A percentile compares a stretch with the other conserved stretches of the same genome.
Conservation (phyloP, 2,329 filamentous ascomycete genomes). For the Cladosporium sp. region DNA sequence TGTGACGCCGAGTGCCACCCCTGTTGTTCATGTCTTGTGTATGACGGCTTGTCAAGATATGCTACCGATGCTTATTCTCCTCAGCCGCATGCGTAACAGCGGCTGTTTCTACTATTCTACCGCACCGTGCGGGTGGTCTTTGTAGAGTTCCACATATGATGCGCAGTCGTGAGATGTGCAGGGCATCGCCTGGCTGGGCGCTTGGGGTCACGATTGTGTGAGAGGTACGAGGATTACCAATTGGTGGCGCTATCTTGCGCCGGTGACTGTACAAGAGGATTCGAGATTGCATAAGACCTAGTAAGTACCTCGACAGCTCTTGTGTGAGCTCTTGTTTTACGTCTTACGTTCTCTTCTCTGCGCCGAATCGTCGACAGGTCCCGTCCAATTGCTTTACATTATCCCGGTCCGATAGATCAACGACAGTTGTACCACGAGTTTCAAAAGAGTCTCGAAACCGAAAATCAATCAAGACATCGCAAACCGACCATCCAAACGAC, state of each 20-base stretch:
- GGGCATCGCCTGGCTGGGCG: not conserved
- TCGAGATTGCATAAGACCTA: not conserved
- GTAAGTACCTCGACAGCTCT: not conserved
- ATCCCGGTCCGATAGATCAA: not conserved
- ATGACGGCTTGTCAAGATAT: not conserved
- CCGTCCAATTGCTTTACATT: not conserved
- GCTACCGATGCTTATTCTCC: not conserved
- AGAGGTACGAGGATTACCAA: conserved; percentile 1
- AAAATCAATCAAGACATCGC: not conserved
- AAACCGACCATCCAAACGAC: not conserved
- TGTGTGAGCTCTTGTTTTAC: not conserved
- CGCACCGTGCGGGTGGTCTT: too few species aligned
- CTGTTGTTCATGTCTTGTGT: not conserved
- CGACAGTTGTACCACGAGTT: not conserved
- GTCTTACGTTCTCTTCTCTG: not conserved
- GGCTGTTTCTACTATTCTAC: not conserved
- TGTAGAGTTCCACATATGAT: not conserved
- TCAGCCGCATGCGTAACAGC: not conserved
- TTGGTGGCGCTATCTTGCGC: not conserved
- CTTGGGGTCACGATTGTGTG: not conserved
- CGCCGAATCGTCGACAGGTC: not conserved
- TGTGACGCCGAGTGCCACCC: not conserved
- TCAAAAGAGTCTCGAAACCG: not conserved
- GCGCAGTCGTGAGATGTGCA: not conserved
- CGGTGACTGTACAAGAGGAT: conserved; percentile 1